A percentile compares a stretch with the other conserved stretches of the same genome.
Evolutionary conservation across 148 eudicot species (phyloP).

Genomic region (Rhododendron williamsianum): DNA sequence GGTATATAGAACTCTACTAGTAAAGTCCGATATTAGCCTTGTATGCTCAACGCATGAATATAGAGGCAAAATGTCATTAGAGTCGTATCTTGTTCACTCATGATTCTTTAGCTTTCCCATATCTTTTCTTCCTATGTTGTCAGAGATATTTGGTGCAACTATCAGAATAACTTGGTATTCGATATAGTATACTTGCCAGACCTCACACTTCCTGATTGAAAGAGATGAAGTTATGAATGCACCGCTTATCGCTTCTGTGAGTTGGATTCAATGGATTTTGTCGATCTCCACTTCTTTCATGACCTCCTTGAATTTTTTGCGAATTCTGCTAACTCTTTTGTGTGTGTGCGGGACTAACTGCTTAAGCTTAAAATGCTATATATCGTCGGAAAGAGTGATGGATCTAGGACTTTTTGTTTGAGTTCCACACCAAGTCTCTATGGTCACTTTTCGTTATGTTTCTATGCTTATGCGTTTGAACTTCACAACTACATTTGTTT

Average conservation of each 20-base stretch:
- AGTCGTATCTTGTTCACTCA: neutral
- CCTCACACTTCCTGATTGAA: neutral
- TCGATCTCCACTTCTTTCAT: neutral
- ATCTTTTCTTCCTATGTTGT: neutral
- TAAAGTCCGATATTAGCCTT: neutral
- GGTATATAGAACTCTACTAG: neutral
- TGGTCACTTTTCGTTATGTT: neutral
- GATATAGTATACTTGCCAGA: neutral
- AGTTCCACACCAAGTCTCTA: neutral
- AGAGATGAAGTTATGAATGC: slow-evolving; percentile 3
- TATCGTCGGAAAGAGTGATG: neutral
- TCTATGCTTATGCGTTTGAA: neutral
- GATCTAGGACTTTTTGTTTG: neutral
- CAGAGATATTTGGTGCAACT: neutral
- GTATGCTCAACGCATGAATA: neutral
- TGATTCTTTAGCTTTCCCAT: neutral
- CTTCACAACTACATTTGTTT: neutral
- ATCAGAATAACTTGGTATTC: neutral
- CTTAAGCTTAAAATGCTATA: neutral
- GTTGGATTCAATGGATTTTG: neutral
- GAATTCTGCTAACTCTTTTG: neutral
- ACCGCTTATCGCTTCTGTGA: neutral
- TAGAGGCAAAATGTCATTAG: neutral
- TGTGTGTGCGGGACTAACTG: neutral
- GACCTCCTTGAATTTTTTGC: neutral